A percentile compares a stretch with the other conserved stretches of the same genome.
phyloP scores from a whole-genome alignment of 441 rosid genomes.

The Lepidium campestre region DNA sequence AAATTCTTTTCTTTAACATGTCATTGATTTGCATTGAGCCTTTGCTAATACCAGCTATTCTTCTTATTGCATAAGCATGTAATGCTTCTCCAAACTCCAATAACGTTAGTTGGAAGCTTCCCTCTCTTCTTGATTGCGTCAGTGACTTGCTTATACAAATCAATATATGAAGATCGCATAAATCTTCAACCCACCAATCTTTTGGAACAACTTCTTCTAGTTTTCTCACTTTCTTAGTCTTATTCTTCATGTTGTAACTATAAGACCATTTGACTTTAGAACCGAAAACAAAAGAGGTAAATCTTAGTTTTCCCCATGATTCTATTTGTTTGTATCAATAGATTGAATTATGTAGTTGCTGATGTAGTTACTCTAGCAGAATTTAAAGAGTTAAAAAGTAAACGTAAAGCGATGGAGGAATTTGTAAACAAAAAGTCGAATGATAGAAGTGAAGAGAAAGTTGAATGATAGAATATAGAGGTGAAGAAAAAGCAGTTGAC shows the following conservation, averaged over 20 bases:
- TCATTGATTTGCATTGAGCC: slow-evolving; percentile 46
- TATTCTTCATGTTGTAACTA: slow-evolving; percentile 24
- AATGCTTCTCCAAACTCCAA: slow-evolving; percentile 32
- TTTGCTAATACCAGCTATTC: slow-evolving; percentile 65
- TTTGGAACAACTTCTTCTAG: slow-evolving; percentile 15
- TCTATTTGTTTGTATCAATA: background rate
- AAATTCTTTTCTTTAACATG: slow-evolving; percentile 47
- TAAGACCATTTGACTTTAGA: slow-evolving; percentile 30
- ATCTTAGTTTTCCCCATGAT: background rate
- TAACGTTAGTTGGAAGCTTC: background rate
- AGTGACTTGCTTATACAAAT: slow-evolving; percentile 22
- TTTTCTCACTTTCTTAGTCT: slow-evolving; percentile 6
- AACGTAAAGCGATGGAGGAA: slow-evolving; percentile 55
- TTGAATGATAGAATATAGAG: too few relatives aligned
- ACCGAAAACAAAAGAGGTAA: slow-evolving; percentile 29
- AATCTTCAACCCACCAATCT: slow-evolving; percentile 33
- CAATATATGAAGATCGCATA: slow-evolving; percentile 25
- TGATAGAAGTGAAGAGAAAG: too few relatives aligned
- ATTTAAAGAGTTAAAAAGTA: slow-evolving; percentile 55
- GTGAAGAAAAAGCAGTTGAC: too few relatives aligned
- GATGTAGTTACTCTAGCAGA: slow-evolving; percentile 53
- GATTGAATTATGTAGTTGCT: slow-evolving; percentile 50
- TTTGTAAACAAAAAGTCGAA: slow-evolving; percentile 58
- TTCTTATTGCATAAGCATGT: slow-evolving; percentile 32
- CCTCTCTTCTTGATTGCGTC: slow-evolving; percentile 17